Conservation (phyloP, 139 green algal species). For the Volvox africanus region DNA sequence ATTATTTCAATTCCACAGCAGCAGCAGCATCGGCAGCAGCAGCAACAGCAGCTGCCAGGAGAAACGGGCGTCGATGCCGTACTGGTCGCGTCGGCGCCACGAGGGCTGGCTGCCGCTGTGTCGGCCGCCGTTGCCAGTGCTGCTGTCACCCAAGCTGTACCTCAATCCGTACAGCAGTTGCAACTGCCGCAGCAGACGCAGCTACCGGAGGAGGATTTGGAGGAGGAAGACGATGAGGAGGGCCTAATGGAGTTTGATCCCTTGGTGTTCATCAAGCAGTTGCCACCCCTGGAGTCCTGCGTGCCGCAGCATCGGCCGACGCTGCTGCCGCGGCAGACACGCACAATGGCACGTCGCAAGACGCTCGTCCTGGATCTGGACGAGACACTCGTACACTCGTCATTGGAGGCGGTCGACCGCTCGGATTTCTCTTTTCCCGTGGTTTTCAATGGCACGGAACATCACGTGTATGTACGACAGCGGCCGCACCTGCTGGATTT, state of each 20-base stretch:
- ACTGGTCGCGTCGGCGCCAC: conserved; percentile 35
- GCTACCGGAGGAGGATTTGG: conserved; percentile 28
- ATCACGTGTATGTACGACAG: conserved; percentile 96
- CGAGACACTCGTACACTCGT: conserved; percentile 98
- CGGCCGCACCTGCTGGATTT: conserved; percentile 95
- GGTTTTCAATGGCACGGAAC: conserved; percentile 81
- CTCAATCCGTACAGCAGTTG: background rate
- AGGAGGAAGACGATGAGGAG: conserved; percentile 28
- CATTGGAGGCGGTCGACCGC: conserved; percentile 91
- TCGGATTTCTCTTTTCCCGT: conserved; percentile 88
- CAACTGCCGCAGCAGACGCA: background rate
- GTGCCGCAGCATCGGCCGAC: conserved; percentile 40
- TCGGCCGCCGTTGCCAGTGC: too few species aligned
- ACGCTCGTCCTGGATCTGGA: conserved; percentile 97
- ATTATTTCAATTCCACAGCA: background rate
- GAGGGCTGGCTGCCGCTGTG: background rate
- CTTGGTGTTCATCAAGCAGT: conserved; percentile 59
- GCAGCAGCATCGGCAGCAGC: background rate
- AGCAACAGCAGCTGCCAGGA: background rate
- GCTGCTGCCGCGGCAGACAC: conserved; percentile 55
- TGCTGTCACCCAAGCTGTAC: background rate
- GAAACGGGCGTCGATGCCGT: too few species aligned
- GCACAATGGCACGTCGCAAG: conserved; percentile 68
- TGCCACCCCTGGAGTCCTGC: conserved; percentile 52
- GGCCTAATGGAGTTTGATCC: conserved; percentile 58